These are phyloP conservation scores for Wickerhamomyces kurtzmanii DNA, from an alignment of 805 yeast species.

Conservation along the genomic window DNA sequence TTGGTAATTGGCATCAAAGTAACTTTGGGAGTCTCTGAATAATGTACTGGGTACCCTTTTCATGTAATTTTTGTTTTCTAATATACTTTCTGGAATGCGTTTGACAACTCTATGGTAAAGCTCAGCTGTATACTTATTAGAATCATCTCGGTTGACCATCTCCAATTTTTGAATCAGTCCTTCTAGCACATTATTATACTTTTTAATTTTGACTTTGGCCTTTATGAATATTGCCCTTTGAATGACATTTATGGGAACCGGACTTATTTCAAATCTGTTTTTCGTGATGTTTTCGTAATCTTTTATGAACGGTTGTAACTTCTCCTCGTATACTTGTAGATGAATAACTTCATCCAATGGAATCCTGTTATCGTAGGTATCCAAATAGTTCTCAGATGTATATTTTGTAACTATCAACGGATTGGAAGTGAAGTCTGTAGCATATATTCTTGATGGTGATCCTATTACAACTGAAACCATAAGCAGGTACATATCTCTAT, in stretches of 20 bases:
- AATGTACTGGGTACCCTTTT: no score
- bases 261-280: not conserved
- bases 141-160: not conserved
- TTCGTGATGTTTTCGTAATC: not conserved
- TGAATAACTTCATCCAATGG: slow-evolving; percentile 3
- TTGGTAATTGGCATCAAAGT: no score
- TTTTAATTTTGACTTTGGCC: slow-evolving; percentile 4
- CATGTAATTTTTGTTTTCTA: no score
- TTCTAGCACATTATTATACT: slow-evolving; percentile 3
- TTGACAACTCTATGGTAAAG: not conserved
- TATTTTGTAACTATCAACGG: not conserved
- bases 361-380: slow-evolving; percentile 1
- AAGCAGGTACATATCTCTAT: not conserved
- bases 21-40: no score
- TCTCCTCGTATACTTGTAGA: slow-evolving; percentile 3
- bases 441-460: slow-evolving; percentile 1
- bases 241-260: slow-evolving; percentile 2
- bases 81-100: no score
- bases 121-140: slow-evolving; percentile 1
- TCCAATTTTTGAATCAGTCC: slow-evolving; percentile 1
- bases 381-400: slow-evolving; percentile 1
- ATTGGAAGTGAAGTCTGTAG: slow-evolving; percentile 8
- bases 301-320: slow-evolving; percentile 1
- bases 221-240: slow-evolving; percentile 5
- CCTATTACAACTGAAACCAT: not conserved